These are phyloP conservation scores for Irineochytrium annulatum DNA, from an alignment of 192 early-diverging fungal species.

Conservation along the genomic window DNA sequence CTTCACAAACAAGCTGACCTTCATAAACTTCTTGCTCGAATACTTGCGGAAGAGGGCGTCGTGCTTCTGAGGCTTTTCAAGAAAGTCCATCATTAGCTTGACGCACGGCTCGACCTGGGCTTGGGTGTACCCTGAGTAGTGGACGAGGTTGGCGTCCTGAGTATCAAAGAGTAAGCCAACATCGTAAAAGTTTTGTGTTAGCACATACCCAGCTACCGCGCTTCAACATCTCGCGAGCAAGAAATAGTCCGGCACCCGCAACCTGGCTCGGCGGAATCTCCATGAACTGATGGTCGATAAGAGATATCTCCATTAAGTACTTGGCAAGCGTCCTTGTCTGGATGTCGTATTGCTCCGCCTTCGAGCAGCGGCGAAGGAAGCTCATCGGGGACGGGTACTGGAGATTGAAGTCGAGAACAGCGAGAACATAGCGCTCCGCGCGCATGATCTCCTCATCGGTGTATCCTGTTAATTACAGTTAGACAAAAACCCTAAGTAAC, in stretches of 20 bases:
- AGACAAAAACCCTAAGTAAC: neutral
- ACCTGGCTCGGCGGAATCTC: slow-evolving; percentile 62
- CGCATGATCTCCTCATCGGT: slow-evolving; percentile 79
- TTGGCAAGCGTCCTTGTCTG: slow-evolving; percentile 91
- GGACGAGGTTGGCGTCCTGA: slow-evolving; percentile 60
- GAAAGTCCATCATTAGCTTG: slow-evolving; percentile 67
- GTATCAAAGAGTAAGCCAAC: slow-evolving; percentile 10
- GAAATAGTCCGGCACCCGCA: slow-evolving; percentile 74
- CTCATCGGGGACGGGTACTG: slow-evolving; percentile 88
- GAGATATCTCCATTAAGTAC: slow-evolving; percentile 92
- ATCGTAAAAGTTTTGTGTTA: neutral
- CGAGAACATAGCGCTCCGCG: slow-evolving; percentile 89
- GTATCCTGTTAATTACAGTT: slow-evolving; percentile 32
- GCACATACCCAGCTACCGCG: slow-evolving; percentile 66
- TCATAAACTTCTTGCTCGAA: slow-evolving; percentile 70
- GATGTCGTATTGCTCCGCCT: slow-evolving; percentile 85
- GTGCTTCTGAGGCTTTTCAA: slow-evolving; percentile 47
- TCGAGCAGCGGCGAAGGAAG: slow-evolving; percentile 84
- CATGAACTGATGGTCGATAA: slow-evolving; percentile 82
- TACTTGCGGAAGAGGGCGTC: slow-evolving; percentile 86
- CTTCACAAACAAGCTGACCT: slow-evolving; percentile 73
- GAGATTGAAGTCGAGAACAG: slow-evolving; percentile 80
- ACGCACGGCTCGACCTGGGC: slow-evolving; percentile 60
- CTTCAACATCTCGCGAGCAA: slow-evolving; percentile 78
- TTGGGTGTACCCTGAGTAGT: slow-evolving; percentile 79